Base-by-base conservation (phyloP, 2,329 filamentous ascomycete genomes). In the Aspergillus ochraceoroseus region DNA sequence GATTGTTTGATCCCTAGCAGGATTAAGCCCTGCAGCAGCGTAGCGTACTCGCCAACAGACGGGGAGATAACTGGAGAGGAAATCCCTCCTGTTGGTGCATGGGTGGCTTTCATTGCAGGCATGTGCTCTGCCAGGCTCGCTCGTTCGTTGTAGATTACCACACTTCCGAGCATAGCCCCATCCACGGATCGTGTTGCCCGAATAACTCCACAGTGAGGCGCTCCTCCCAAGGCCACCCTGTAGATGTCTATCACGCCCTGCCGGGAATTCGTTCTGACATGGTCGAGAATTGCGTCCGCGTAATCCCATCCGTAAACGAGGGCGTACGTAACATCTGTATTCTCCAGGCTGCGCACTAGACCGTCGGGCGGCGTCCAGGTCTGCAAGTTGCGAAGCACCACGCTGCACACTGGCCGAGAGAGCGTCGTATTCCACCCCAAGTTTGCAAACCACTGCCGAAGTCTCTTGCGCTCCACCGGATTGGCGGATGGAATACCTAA, bases 381-480 rank as follows among this genome's bases (percentile, higher is more conserved):
- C 15, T 72, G 64, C n/a, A 94, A 68, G 51, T 87, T 83, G 23
- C 77, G 75, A 33, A 92, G 82, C 2, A 81, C 69, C 74, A 94
- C 82, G 59, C 83, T 88, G 54, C 77, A 82, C 0, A 84, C 74
- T 0, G 78, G 70, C 7, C 76, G 72, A 2, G 79, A 79, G 3
- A 80, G 68, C 0, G 77, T 73, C 2, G 76, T 83, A 55, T 94
- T 88, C 89, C 89, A 95, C 9, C 90, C 89, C 32, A 88, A 76
- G 49, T 83, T 86, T n/a, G 82, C 79, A 61, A 95, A 95, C 89
- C 89, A 96, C 31, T 77, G 75, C n/a, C 79, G 72, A 14, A 81
- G 62, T 33, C 73, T 71, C 58, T 79, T 81, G 11, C 76, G 71
- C 53, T 82, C 79, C 3, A 73, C 66, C 2, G 70, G 68, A 30